A percentile compares a stretch with the other conserved stretches of the same genome.
These are phyloP conservation scores for Sporisorium graminicola DNA, from an alignment of 1,284 basidiomycete genomes.

Conservation along the genomic window DNA sequence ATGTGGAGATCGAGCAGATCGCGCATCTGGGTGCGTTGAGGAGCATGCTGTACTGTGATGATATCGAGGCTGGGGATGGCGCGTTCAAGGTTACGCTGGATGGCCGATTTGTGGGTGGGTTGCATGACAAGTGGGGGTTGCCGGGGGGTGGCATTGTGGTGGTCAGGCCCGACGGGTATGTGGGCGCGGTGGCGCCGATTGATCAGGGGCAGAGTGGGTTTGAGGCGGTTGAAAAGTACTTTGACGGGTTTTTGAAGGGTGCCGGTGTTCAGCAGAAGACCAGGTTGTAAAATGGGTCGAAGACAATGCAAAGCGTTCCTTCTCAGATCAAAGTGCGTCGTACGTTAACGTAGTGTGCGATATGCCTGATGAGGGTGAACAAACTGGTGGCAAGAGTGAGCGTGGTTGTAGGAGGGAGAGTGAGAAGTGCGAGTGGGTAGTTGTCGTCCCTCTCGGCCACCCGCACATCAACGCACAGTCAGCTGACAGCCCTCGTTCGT, in stretches of 20 bases:
- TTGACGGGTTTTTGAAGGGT: slow-evolving; percentile 68
- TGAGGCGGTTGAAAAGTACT: slow-evolving; percentile 74
- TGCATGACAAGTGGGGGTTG: slow-evolving; percentile 75
- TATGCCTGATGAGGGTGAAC: background rate
- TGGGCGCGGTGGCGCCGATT: slow-evolving; percentile 76
- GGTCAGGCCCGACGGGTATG: slow-evolving; percentile 81
- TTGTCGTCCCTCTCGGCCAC: too few relatives aligned
- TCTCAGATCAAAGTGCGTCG: too few relatives aligned
- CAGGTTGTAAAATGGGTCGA: slow-evolving; percentile 26
- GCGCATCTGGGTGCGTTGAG: slow-evolving; percentile 69
- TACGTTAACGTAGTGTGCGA: background rate
- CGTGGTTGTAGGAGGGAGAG: too few relatives aligned
- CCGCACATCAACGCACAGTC: too few relatives aligned
- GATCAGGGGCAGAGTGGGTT: slow-evolving; percentile 71
- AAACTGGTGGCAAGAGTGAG: too few relatives aligned
- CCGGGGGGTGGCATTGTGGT: slow-evolving; percentile 76
- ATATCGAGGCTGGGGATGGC: slow-evolving; percentile 71
- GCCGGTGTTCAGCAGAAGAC: slow-evolving; percentile 8
- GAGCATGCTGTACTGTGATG: slow-evolving; percentile 71
- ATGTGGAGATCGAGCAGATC: slow-evolving; percentile 66
- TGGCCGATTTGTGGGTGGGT: slow-evolving; percentile 52
- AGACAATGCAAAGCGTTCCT: too few relatives aligned
- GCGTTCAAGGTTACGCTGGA: slow-evolving; percentile 70
- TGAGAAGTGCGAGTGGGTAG: too few relatives aligned
- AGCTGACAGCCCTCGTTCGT: too few relatives aligned